phyloP scores from a whole-genome alignment of 1,284 basidiomycete genomes.

The Cutaneotrichosporon cavernicola region DNA sequence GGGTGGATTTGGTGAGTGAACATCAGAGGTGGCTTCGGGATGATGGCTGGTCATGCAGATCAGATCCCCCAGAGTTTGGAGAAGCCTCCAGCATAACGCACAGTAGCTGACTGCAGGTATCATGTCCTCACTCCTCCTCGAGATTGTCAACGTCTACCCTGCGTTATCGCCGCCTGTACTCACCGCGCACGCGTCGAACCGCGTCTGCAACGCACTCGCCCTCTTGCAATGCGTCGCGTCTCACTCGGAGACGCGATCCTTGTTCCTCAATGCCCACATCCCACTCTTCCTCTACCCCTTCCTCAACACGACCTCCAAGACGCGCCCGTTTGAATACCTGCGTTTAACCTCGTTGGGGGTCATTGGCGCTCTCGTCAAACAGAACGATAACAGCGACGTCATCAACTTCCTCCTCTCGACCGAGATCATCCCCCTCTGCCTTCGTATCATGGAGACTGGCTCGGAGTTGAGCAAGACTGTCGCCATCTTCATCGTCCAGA shows the following conservation, averaged over 20 bases:
- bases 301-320: conserved; percentile 98
- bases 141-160: conserved; percentile 98
- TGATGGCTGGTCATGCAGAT: conserved; percentile 1
- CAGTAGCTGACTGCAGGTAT: conserved; percentile 63
- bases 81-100: background rate
- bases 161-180: conserved; percentile 92
- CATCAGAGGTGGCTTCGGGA: background rate
- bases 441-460: conserved; percentile 99
- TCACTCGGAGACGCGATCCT: conserved; percentile 85
- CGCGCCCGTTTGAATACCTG: conserved; percentile 97
- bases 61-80: background rate
- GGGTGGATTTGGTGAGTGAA: conserved; percentile 89
- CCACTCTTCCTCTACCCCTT: conserved; percentile 99
- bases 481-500: conserved; percentile 99
- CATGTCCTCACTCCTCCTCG: conserved; percentile 97
- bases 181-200: conserved; percentile 97
- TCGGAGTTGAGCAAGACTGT: conserved; percentile 99
- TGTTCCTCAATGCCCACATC: conserved; percentile 94
- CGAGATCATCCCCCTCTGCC: conserved; percentile 98
- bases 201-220: conserved; percentile 98
- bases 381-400: conserved; percentile 98
- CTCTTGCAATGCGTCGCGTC: conserved; percentile 96
- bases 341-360: conserved; percentile 96
- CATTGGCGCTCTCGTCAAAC: conserved; percentile 98
- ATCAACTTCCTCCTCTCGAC: conserved; percentile 99